Evolutionary conservation across 805 yeast genomes (phyloP), one percentile per base, ranked within the genome.

Genomic region (Zygoascus flipseniorum): DNA sequence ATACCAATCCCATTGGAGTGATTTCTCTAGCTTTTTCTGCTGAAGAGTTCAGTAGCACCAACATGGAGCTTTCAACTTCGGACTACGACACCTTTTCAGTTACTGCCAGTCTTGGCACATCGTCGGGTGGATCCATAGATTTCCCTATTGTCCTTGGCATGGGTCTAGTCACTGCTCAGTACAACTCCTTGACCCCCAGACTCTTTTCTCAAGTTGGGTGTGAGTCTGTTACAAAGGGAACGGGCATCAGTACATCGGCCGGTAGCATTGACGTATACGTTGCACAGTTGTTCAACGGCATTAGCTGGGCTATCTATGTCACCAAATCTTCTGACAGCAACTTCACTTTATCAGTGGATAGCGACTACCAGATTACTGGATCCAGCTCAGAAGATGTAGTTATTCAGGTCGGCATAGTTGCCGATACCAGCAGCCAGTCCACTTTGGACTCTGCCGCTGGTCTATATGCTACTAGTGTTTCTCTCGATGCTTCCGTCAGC

Each of bases 61-160:
- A 70, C 54, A 72, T 74, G 56, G 58, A 63, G 44, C 58, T 81
- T 67, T 63, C 68, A 14, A 75, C 82, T 2, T 60, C 74, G 18
- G 73, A 77, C 14, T 72, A 78, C 73, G 75, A 73, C 43, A 67
- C 73, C 14, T 74, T 82, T 67, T 80, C 86, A 6, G 79, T 76
- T 13, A 68, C 71, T 45, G 80, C 76, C 10, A 70, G 56, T 50
- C 70, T 53, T 39, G 59, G 53, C 51, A 55, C 47, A 8, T 53
- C 67, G 18, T 54, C 67, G 14, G 55, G 61, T 2, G 75, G 76
- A 48, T 67, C 66, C 47, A 68, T 83, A 14, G 72, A 73, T 32
- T 57, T 78, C 47, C 90, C 92, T 3, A 62, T 86, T 52, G 86
- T 84, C 5, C 90, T 85, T 67, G 97, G 97, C 52, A 76, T 76